These are phyloP conservation scores for Schizophyllum commune DNA, from an alignment of 1,284 basidiomycete genomes.

Conservation along the genomic window DNA sequence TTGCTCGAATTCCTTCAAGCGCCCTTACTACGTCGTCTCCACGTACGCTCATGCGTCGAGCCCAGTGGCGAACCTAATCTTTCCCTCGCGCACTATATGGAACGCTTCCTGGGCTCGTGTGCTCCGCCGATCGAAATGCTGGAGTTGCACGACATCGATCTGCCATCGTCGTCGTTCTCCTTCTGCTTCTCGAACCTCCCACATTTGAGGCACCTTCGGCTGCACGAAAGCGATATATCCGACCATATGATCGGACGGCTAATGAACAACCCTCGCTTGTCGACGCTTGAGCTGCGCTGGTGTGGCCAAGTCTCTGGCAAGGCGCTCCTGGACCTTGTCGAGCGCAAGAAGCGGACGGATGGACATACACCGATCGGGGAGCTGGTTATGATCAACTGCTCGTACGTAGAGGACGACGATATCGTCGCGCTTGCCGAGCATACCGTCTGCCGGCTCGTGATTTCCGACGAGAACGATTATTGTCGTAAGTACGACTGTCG, in stretches of 20 bases:
- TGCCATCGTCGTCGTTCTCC: conserved; percentile 34
- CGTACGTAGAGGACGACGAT: conserved; percentile 47
- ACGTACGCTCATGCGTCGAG: conserved; percentile 37
- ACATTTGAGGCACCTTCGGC: conserved; percentile 37
- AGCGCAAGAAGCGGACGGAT: conserved; percentile 24
- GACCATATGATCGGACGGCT: conserved; percentile 38
- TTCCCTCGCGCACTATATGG: conserved; percentile 29
- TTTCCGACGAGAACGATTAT: conserved; percentile 37
- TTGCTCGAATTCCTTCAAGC: conserved; percentile 35
- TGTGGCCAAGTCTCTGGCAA: conserved; percentile 48
- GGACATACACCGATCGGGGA: conserved; percentile 26
- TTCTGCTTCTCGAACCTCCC: conserved; percentile 32
- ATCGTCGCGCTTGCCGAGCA: conserved; percentile 42
- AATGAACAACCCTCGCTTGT: conserved; percentile 34
- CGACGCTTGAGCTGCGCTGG: conserved; percentile 50
- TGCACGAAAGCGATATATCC: conserved; percentile 55
- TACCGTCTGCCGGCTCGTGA: conserved; percentile 43
- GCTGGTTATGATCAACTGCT: conserved; percentile 52
- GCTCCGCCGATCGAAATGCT: conserved; percentile 37
- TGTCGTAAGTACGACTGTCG: conserved; percentile 39
- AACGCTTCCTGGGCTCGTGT: conserved; percentile 32
- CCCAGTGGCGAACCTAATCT: conserved; percentile 30
- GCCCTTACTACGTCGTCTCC: conserved; percentile 36
- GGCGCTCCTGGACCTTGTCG: conserved; percentile 42
- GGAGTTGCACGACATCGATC: conserved; percentile 50